Base-by-base conservation (phyloP, 345 rosid species). In the Eucalyptus curtisii region DNA sequence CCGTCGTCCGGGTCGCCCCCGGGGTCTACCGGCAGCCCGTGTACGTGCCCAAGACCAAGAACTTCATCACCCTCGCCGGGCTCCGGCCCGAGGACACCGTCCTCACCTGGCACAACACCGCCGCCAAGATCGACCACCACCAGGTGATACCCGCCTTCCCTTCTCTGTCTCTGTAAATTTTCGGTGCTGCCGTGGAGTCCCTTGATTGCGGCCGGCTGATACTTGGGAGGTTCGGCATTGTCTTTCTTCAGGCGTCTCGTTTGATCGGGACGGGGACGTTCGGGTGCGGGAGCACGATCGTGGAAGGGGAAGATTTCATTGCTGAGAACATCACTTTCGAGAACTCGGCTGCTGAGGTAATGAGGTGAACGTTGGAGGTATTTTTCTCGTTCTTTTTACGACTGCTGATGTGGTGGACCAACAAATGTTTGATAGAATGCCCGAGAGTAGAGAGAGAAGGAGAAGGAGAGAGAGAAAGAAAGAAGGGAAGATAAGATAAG, bases 311-410 rank as follows among this genome's bases (percentile, higher is more conserved):
- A 89, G 99, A 97, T 89, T 97, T 98, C 88, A 94, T 97, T 87
- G 98, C 99, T 81, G 99, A 98, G 93, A 98, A 97, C 91, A 90
- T 98, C 94, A 98, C 99, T 16, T 97, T 98, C 88, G 98, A 98
- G 93, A 98, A 98, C 90, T 97, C 98, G 88, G 86, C 98, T 90
- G 98, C 99, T 84, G 91, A 95, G 95, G 99, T 97, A 88, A 84
- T 37, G 49, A 22, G 33, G 87, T 55, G 61, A 33, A 27, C 40
- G 6, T 47, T 45, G 55, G 20, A 47, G 47, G 82, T 76, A 37
- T 37, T 76, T 76, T 76, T 76, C 82, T 76, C 7, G 81, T 71
- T 71, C 82, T 19, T 71, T 71, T 37, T 37, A 52, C 44, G 4
- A 10, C 45, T 10, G 81, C 13, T 37, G 82, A 71, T 40, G 44